Evolutionary conservation across 208 protist species (phyloP), one percentile per base, ranked within the genome.

Genomic region (Acanthamoeba quina): DNA sequence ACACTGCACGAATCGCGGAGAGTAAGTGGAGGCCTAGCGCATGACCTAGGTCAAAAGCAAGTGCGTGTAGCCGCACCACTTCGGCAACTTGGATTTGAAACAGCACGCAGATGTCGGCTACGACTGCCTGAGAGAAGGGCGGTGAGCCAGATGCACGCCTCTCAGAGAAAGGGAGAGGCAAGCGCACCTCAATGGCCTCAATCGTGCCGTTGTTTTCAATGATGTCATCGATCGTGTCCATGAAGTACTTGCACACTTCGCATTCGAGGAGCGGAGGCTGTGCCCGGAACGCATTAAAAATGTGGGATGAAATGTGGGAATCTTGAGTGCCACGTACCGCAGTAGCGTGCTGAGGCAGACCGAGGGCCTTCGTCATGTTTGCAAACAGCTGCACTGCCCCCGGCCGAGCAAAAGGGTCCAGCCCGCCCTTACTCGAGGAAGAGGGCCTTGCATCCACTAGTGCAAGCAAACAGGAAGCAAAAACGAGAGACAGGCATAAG

Each of bases 221-320:
- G 19, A 89, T 26, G 9, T 26, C 24, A 26, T 89, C 34, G 7
- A 89, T 52, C 54, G 56, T 66, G 47, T 66, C 80, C 52, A 89
- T 47, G 54, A 89, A 64, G 80, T 68, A 89, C 56, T 66, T 89
- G 80, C 80, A 89, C 80, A 89, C 80, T 15, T 89, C 80, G 21
- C 80, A 89, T 41, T 58, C 56, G 54, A 89, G 80, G 13, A 47
- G 80, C 0, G 80, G 80, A 19, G 26, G 80, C 34, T 89, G 47
- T 47, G 3, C 4, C 37, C 6, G 64, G 24, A 29, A 72, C 24
- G 31, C 2, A 76, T 47, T 26, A 26, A 41, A 76, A 72, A 29
- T 76, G 13, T 76, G 19, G 29, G 24, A 76, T 76, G 19, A 24
- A 3, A 44, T 3, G 6, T 44, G 17, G n/a, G 37, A 41, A 49